A percentile compares a stretch with the other conserved stretches of the same genome.
phyloP scores from a whole-genome alignment of 305 asterid genomes.

The Euphrasia arctica region DNA sequence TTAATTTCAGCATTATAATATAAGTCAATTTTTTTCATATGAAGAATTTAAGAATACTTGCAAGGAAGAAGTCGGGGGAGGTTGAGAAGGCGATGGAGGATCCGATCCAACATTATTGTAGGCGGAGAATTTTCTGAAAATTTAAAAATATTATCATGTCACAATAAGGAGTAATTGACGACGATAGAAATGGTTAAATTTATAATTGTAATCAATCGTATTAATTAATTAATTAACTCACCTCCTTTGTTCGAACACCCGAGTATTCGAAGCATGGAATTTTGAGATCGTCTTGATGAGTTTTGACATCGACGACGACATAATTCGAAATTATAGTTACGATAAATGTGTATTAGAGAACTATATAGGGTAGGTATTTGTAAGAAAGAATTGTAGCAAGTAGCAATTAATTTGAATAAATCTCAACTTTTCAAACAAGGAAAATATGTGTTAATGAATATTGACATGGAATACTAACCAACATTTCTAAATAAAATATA shows the following conservation, averaged over 20 bases:
- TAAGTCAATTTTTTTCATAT: background rate
- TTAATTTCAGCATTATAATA: conserved; percentile 3
- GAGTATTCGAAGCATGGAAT: conserved; percentile 20
- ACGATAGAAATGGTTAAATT: too few species aligned
- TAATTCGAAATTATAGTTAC: background rate
- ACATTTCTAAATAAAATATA: background rate
- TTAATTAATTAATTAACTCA: background rate
- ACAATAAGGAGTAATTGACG: too few species aligned
- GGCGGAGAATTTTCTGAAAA: conserved; percentile 32
- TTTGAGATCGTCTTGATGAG: conserved; percentile 25
- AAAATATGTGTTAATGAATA: conserved; percentile 13
- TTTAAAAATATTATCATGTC: background rate
- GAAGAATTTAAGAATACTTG: conserved; percentile 22
- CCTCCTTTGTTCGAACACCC: conserved; percentile 28
- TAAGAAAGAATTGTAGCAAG: conserved; percentile 2
- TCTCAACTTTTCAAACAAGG: conserved; percentile 17
- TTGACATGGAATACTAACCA: conserved; percentile 3
- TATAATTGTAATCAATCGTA: too few species aligned
- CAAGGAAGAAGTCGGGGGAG: conserved; percentile 40
- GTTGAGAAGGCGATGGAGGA: conserved; percentile 45
- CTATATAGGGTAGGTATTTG: background rate
- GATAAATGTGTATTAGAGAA: background rate
- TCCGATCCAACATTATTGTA: conserved; percentile 26
- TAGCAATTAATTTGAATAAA: conserved; percentile 9
- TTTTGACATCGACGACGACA: conserved; percentile 26